Percentiles rank a stretch among this genome's conserved stretches.
Evolutionary conservation across 2,329 filamentous ascomycete species (phyloP).

Genomic region (Geosmithia flava): DNA sequence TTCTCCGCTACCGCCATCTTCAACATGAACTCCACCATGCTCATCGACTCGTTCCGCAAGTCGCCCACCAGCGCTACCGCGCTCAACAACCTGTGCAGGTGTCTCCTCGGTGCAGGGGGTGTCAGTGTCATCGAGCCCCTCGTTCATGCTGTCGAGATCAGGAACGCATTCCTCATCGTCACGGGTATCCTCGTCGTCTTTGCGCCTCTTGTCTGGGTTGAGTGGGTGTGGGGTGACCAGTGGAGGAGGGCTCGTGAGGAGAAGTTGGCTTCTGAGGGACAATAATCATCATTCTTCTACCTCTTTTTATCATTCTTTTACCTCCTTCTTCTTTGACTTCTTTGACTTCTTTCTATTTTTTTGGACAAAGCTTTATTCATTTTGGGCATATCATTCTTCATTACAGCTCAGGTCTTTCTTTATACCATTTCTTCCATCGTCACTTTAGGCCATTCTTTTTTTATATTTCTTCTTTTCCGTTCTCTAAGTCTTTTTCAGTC

Average conservation of each 20-base stretch:
- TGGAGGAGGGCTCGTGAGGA: slow-evolving; percentile 2
- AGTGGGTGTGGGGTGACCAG: slow-evolving; percentile 1
- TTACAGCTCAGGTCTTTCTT: too few species aligned
- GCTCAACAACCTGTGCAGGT: slow-evolving; percentile 19
- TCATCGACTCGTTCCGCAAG: slow-evolving; percentile 18
- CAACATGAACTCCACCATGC: slow-evolving; percentile 17
- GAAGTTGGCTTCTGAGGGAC: not conserved
- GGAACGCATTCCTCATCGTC: slow-evolving; percentile 1
- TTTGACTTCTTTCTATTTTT: too few species aligned
- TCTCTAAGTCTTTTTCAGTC: too few species aligned
- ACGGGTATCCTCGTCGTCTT: not conserved
- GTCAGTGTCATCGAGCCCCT: slow-evolving; percentile 8
- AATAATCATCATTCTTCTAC: not conserved
- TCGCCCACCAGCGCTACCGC: slow-evolving; percentile 17
- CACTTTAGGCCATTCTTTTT: too few species aligned
- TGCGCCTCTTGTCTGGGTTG: slow-evolving; percentile 2
- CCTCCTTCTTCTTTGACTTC: too few species aligned
- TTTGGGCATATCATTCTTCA: too few species aligned
- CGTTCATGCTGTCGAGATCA: slow-evolving; percentile 2
- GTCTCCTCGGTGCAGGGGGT: slow-evolving; percentile 14
- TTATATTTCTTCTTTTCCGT: too few species aligned
- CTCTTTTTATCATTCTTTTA: too few species aligned
- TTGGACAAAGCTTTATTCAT: too few species aligned
- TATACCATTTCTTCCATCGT: too few species aligned
- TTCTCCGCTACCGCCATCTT: slow-evolving; percentile 22